Evolutionary conservation across 768 basidiomycete genomes (phyloP), one percentile per base, ranked within the genome.

Genomic region (Guyanaporus albipodus): DNA sequence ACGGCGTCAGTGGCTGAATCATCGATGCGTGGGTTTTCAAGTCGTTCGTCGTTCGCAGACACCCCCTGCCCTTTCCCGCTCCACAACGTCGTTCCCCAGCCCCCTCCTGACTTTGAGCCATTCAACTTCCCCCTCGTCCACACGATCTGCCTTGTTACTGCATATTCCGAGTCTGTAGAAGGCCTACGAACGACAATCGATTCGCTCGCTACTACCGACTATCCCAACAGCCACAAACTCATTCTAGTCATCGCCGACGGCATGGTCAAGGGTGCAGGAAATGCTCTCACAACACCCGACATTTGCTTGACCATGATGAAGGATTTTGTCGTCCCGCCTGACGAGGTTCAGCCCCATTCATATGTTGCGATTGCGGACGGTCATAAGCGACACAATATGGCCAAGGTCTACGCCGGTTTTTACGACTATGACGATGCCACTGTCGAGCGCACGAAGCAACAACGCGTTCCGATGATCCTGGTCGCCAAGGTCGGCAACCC

Each of bases 371-470:
- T 99, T 58, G 96, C 96, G 14, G 95, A 99, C 62, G 96, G 96
- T n/a, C 94, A 98, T 76, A 98, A 96, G 71, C 80, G 92, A 28
- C 96, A 98, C 75, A 99, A 99, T 66, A 96, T 95, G 93, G 95
- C 93, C 32, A 93, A 94, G 70, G 93, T 98, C 32, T 97, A 87
- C 60, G 94, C 96, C 29, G 96, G 96, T 10, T 99, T 91, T 73
- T 98, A 99, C 67, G 80, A 84, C 51, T 99, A 98, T 68, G 92
- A 97, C 61, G 79, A 92, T 60, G 77, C 84, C 33, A 95, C 94
- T 2, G 77, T 87, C 21, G 96, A 98, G 68, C 71, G 75, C 24
- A 85, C 83, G 42, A 99, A 98, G 70, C 96, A 98, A 64, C 96
- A 99, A 64, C 86, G 91, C 26, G 91, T 97, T 2, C 96, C 96